Base-by-base conservation (phyloP, 139 green algal genomes). In the Astrephomene gubernaculifera region DNA sequence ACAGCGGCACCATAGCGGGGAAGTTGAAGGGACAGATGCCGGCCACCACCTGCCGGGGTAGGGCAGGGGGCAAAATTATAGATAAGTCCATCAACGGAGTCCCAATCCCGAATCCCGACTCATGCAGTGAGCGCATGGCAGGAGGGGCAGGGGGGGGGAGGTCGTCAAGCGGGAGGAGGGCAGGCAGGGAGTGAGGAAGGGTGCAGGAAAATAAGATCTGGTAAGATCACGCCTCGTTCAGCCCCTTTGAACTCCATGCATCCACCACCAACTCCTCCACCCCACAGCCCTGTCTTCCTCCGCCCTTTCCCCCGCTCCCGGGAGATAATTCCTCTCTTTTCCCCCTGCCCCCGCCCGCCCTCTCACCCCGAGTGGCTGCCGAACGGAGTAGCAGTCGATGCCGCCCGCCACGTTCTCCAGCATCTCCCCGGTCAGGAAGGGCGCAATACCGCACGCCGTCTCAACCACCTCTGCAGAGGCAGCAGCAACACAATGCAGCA, bases 11-110 rank as follows among this genome's bases (percentile, higher is more conserved):
- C 92, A 94, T 94, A 22, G 87, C 96, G 0, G 97, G 97, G 90
- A 99, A 99, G 92, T 99, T 99, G 94, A 99, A 99, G 49, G 97
- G 97, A 87, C 96, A 99, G 86, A 99, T 99, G 75, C 95, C 96
- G 0, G 94, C 95, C 43, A 84, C 87, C 54, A 95, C 94, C 92
- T 92, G 87, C n/a, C n/a, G n/a, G n/a, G n/a, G n/a, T n/a, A n/a
- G n/a, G n/a, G n/a, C n/a, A n/a, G n/a, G n/a, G n/a, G n/a, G n/a
- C n/a, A n/a, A n/a, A n/a, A n/a, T n/a, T n/a, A n/a, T n/a, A n/a
- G n/a, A n/a, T 35, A 82, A 17, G 71, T n/a, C 29, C n/a, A 9
- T 5, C 8, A 70, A 60, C 49, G 14, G 14, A 60, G 49, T 17
- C 49, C 14, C 49, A 60, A 12, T 25, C 14, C 17, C 12, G 14